Evolutionary conservation across 208 protist genomes (phyloP), one percentile per base, ranked within the genome.

Genomic region (Blechomonas ayalai): DNA sequence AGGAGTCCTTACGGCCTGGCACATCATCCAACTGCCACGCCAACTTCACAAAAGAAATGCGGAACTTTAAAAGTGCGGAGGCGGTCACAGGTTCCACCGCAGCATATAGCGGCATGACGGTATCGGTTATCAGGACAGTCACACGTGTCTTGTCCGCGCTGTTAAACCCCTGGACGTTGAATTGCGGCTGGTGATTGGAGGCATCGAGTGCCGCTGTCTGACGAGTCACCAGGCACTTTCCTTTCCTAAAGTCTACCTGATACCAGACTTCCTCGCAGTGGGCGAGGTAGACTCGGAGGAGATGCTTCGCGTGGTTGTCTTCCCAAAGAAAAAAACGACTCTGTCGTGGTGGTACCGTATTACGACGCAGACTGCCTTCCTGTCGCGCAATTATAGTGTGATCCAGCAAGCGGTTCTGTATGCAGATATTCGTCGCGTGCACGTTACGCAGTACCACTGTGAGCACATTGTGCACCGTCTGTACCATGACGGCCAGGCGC

Each of bases 251-350:
- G 58, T 90, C 77, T 24, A 90, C 74, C 52, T 84, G 71, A 59
- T 82, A 90, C 77, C 77, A 90, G 7, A 45, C 52, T 1, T 60
- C 77, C 39, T 84, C 82, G 61, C 53, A 67, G 37, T 77, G 74
- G 7, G 67, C 44, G 15, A 86, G 43, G 48, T 86, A 77, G 22
- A 90, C 65, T 12, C 57, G 66, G 25, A 87, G 61, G 10, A 64
- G 45, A 54, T 76, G 77, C 43, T 67, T 63, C 35, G 57, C 56
- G 23, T 61, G 52, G 26, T 59, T 71, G 57, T 86, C 66, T 41
- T 90, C 82, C 82, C 77, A 87, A 26, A 83, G 53, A 45, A 84
- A 90, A 51, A 76, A 84, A 27, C 75, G 77, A 47, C 84, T 84
- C 28, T 86, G 77, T 8, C 71, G 59, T 0, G 73, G 52, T 15